These are phyloP conservation scores for Penicillium polonicum DNA, from an alignment of 2,329 filamentous ascomycete species.

Conservation along the genomic window DNA sequence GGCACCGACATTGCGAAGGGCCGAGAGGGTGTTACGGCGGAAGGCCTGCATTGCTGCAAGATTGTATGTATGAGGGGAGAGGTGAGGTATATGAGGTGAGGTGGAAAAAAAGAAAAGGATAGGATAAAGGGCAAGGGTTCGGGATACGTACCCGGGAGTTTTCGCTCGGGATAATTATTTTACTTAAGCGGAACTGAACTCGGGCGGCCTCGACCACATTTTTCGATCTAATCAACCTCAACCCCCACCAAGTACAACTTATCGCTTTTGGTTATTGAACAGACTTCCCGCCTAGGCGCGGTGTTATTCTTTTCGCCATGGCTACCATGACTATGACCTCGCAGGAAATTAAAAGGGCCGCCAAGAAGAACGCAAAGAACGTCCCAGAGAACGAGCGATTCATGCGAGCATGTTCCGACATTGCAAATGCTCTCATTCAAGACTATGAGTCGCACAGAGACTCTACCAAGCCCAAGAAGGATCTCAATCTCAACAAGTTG, in stretches of 20 bases:
- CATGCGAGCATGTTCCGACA: conserved; percentile 90
- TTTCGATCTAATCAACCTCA: conserved; percentile 27
- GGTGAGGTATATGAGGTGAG: conserved; percentile 12
- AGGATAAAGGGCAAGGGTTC: conserved; percentile 24
- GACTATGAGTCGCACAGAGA: conserved; percentile 83
- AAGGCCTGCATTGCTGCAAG: conserved; percentile 72
- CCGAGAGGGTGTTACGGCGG: conserved; percentile 69
- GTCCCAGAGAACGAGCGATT: conserved; percentile 93
- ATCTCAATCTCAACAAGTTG: conserved; percentile 89
- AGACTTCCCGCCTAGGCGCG: conserved; percentile 7
- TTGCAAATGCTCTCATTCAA: conserved; percentile 89
- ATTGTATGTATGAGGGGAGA: conserved; percentile 14
- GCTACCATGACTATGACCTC: conserved; percentile 62
- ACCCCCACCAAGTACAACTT: conserved; percentile 11
- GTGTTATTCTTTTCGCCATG: conserved; percentile 47
- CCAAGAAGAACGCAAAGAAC: conserved; percentile 70
- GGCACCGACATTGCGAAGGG: conserved; percentile 61
- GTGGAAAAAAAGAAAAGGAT: conserved; percentile 21
- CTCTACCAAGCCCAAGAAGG: conserved; percentile 69
- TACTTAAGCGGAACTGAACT: conserved; percentile 38
- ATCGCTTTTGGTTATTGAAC: background rate
- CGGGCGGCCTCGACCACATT: conserved; percentile 28
- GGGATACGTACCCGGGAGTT: conserved; percentile 32
- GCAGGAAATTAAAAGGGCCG: conserved; percentile 53
- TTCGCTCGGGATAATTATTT: conserved; percentile 39